These are phyloP conservation scores for Petunia hybrid DNA, from an alignment of 305 asterid species.

Conservation along the genomic window DNA sequence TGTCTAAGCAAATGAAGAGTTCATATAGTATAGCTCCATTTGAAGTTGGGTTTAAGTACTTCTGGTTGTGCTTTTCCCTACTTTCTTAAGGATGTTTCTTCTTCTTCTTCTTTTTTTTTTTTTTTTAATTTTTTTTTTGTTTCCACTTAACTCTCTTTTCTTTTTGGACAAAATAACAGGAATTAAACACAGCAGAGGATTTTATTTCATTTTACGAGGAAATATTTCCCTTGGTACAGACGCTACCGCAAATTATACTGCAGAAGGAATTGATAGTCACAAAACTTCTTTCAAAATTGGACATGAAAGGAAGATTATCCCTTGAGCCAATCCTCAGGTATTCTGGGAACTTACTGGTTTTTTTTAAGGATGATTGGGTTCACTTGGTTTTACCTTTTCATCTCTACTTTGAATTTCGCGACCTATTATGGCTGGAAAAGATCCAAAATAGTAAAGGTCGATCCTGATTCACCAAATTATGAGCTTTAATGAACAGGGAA, in stretches of 20 bases:
- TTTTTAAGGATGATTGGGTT: conserved; percentile 10
- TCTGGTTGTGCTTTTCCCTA: neutral
- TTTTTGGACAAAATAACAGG: conserved; percentile 57
- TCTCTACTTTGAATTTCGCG: conserved; percentile 10
- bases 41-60: conserved; percentile 16
- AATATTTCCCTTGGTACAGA: conserved; percentile 84
- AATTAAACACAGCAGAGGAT: conserved; percentile 90
- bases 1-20: conserved; percentile 24
- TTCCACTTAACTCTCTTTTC: conserved; percentile 29
- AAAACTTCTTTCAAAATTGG: conserved; percentile 66
- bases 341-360: conserved; percentile 16
- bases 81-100: conserved; percentile 1
- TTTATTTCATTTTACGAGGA: conserved; percentile 90
- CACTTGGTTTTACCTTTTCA: neutral
- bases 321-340: conserved; percentile 87
- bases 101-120: conserved; percentile 12
- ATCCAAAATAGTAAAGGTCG: neutral
- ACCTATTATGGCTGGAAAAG: conserved; percentile 8
- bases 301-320: conserved; percentile 83
- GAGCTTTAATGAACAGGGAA: conserved; percentile 19
- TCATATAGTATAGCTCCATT: neutral
- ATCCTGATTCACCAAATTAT: conserved; percentile 23
- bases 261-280: conserved; percentile 71
- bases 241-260: conserved; percentile 85
- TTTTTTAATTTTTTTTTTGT: conserved; percentile 27